These are phyloP conservation scores for Nakaseomyces bracarensis DNA, from an alignment of 1,139 yeast genomes.

Conservation along the genomic window DNA sequence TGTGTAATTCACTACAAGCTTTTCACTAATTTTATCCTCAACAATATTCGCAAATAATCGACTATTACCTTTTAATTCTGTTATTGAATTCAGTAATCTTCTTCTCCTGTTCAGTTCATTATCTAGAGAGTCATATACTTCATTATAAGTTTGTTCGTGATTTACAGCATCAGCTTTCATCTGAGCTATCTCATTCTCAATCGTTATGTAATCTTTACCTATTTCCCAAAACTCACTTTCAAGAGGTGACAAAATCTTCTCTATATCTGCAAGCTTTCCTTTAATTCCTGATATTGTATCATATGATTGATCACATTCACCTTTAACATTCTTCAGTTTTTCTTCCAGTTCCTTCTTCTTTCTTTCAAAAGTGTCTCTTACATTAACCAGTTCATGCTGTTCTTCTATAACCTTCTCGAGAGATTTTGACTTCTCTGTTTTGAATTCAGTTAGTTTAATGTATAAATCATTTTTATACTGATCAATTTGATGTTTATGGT, in stretches of 20 bases:
- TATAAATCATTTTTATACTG: constrained; percentile 8
- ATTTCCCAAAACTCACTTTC: constrained; percentile 10
- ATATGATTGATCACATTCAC: background rate
- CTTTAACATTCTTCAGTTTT: constrained; percentile 4
- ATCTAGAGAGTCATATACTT: constrained; percentile 25
- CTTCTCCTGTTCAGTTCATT: constrained; percentile 33
- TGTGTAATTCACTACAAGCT: constrained; percentile 16
- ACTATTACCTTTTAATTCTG: constrained; percentile 38
- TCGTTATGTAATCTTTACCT: constrained; percentile 11
- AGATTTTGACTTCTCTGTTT: constrained; percentile 10
- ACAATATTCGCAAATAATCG: constrained; percentile 25
- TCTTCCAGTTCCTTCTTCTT: constrained; percentile 9
- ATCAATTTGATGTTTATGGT: constrained; percentile 10
- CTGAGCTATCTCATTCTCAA: constrained; percentile 11
- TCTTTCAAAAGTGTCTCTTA: constrained; percentile 8
- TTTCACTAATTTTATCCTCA: constrained; percentile 8
- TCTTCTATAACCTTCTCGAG: constrained; percentile 12
- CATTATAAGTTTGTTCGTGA: constrained; percentile 21
- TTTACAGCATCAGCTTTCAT: constrained; percentile 6
- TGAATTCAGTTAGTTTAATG: constrained; percentile 9
- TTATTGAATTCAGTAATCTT: constrained; percentile 45
- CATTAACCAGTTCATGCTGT: constrained; percentile 12
- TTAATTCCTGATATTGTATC: background rate
- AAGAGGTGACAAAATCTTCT: constrained; percentile 10
- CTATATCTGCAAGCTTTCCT: constrained; percentile 9